Conservation (phyloP, 73 alveolate genomes). For the Paramecium sonneborni region DNA sequence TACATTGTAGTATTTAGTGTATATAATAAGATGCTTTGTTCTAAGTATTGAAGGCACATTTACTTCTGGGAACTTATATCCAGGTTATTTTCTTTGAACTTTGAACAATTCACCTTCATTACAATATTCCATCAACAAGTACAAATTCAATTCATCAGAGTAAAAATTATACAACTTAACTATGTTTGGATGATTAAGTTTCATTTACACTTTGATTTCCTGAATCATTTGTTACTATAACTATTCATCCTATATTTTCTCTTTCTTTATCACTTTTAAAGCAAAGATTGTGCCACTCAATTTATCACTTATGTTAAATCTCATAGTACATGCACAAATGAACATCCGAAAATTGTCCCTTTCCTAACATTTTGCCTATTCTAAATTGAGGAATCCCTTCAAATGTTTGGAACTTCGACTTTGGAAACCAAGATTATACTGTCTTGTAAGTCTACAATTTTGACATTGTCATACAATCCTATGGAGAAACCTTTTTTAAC, state of each 20-base stretch:
- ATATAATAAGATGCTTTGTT: not conserved
- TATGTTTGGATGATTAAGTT: constrained; percentile 71
- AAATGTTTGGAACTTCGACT: not conserved
- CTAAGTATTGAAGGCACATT: not conserved
- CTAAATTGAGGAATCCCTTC: constrained; percentile 24
- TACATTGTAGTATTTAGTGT: not conserved
- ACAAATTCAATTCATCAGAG: constrained; percentile 69
- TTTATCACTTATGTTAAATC: constrained; percentile 3
- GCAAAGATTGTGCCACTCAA: constrained; percentile 35
- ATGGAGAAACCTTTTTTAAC: not conserved
- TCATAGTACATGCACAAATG: constrained; percentile 16
- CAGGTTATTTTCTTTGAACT: constrained; percentile 6
- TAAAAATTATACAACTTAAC: constrained; percentile 66
- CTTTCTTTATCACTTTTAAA: constrained; percentile 38
- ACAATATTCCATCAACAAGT: constrained; percentile 70
- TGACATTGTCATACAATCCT: constrained; percentile 42
- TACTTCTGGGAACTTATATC: constrained; percentile 22
- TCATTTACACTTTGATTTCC: constrained; percentile 34
- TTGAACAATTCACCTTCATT: constrained; percentile 72
- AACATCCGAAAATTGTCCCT: constrained; percentile 29
- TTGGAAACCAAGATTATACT: constrained; percentile 34
- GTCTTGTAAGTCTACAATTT: not conserved
- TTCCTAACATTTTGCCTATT: constrained; percentile 20
- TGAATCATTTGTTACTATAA: not conserved
- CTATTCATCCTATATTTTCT: constrained; percentile 13